phyloP scores from a whole-genome alignment of 179 eudicot genomes.

The Pouteria campechiana region DNA sequence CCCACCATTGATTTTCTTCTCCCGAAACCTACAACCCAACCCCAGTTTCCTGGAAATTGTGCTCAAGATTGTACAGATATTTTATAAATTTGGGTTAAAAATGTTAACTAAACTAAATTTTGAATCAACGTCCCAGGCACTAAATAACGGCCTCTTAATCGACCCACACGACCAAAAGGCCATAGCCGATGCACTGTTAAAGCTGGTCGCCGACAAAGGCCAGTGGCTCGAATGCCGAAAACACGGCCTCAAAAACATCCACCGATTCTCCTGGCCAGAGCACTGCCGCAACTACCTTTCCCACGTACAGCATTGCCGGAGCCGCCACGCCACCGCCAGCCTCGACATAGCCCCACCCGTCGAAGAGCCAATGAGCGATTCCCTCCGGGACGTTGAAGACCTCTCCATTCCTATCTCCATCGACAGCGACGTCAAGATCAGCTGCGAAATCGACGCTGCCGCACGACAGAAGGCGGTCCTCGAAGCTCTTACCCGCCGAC shows the following conservation, averaged over 20 bases:
- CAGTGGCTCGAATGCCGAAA: conserved; percentile 44
- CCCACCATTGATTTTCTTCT: too few relatives aligned
- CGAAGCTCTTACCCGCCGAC: conserved; percentile 27
- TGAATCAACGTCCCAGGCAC: too few relatives aligned
- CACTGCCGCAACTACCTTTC: conserved; percentile 45
- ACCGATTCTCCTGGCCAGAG: conserved; percentile 51
- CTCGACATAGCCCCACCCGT: conserved; percentile 16
- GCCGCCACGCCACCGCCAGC: conserved; percentile 26
- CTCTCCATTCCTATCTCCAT: conserved; percentile 37
- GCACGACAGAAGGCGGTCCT: conserved; percentile 21
- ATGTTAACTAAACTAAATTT: too few relatives aligned
- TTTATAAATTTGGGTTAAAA: too few relatives aligned
- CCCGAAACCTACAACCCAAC: too few relatives aligned
- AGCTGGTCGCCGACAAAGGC: conserved; percentile 46
- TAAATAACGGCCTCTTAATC: conserved; percentile 39
- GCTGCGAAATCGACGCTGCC: conserved; percentile 22
- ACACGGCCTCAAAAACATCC: conserved; percentile 42
- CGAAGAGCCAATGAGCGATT: conserved; percentile 49
- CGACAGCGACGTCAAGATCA: conserved; percentile 28
- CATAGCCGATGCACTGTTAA: conserved; percentile 45
- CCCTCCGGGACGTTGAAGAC: conserved; percentile 38
- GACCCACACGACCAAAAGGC: conserved; percentile 53
- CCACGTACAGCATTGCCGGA: conserved; percentile 31
- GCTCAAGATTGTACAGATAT: too few relatives aligned
- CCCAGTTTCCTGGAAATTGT: too few relatives aligned